Conservation (phyloP, 495 filamentous ascomycete genomes). For the Terfezia boudieri region DNA sequence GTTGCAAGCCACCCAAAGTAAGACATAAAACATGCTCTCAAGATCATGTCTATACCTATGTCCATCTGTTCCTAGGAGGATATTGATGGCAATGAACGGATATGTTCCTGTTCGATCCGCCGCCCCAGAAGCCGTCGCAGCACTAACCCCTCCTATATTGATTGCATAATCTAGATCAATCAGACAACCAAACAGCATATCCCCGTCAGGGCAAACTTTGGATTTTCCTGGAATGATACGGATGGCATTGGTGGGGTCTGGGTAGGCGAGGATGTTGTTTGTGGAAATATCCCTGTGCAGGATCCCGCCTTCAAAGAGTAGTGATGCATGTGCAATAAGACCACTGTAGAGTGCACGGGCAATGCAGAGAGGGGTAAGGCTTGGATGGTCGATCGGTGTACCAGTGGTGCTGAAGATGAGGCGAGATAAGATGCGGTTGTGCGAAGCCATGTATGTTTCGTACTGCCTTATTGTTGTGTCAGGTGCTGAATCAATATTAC, state of each 20-base stretch:
- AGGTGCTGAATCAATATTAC: no score
- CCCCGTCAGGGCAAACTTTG: neutral
- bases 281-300: neutral
- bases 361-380: neutral
- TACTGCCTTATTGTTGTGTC: no score
- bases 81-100: conserved; percentile 23
- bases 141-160: no score
- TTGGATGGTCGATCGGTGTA: neutral
- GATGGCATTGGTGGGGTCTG: neutral
- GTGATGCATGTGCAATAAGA: neutral
- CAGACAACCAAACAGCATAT: neutral
- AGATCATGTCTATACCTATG: neutral
- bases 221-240: neutral
- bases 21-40: neutral
- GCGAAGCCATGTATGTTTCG: no score
- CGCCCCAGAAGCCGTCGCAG: no score
- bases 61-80: conserved; percentile 6
- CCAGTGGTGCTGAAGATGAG: neutral
- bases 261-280: neutral
- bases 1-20: neutral
- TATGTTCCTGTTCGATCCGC: conserved; percentile 5
- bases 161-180: neutral
- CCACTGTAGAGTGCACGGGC: neutral
- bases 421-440: neutral
- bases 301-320: neutral